Percentiles rank a stretch among this genome's conserved stretches.
phyloP scores from a whole-genome alignment of 1,139 yeast species.

The Candida labiduridarum region DNA sequence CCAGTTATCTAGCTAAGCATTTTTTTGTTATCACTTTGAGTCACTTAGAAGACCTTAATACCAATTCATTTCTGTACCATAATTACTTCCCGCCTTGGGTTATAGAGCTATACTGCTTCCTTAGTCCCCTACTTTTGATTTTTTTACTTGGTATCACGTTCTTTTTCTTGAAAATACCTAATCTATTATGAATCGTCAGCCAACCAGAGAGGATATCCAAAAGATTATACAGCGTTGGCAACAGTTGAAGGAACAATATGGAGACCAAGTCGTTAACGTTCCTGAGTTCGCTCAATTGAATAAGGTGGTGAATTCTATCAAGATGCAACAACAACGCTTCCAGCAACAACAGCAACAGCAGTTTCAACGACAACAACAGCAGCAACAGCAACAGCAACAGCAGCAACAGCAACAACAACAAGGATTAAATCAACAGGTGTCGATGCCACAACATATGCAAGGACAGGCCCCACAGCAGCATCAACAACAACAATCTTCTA shows the following conservation, averaged over 20 bases:
- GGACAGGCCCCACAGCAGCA: conserved; percentile 14
- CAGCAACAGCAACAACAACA: conserved; percentile 12
- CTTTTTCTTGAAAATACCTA: background rate
- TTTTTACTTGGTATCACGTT: background rate
- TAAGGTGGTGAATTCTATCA: conserved; percentile 55
- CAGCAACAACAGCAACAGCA: conserved; percentile 20
- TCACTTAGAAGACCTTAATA: background rate
- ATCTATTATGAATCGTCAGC: conserved; percentile 29
- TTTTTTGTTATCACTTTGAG: background rate
- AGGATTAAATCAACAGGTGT: conserved; percentile 3
- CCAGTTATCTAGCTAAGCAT: conserved; percentile 1
- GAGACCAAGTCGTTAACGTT: conserved; percentile 63
- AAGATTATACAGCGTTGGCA: conserved; percentile 59
- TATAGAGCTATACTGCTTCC: background rate
- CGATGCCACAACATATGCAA: conserved; percentile 7
- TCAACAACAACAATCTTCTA: conserved; percentile 16
- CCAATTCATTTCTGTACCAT: background rate
- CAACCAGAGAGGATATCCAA: conserved; percentile 47
- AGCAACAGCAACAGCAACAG: conserved; percentile 12
- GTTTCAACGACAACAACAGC: conserved; percentile 16
- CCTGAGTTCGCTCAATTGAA: conserved; percentile 65
- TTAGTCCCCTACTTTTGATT: background rate
- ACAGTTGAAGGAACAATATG: conserved; percentile 60
- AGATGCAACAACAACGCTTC: conserved; percentile 31
- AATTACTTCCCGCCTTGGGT: background rate